Conservation (phyloP, 208 protist species). For the Sergeia podlipaevii region DNA sequence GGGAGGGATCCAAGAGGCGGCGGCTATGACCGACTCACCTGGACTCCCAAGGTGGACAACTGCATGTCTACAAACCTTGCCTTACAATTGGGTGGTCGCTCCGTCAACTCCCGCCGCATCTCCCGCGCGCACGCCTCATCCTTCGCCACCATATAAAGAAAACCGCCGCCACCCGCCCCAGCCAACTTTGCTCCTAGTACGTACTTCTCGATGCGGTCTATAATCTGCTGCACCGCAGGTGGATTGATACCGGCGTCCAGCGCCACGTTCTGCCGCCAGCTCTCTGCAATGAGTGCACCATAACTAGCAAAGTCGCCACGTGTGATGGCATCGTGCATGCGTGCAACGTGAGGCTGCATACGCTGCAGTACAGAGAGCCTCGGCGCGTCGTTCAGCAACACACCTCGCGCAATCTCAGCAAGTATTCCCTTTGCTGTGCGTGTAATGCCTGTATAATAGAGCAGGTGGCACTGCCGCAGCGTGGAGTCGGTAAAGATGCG, state of each 20-base stretch:
- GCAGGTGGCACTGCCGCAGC: conserved; percentile 30
- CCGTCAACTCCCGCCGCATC: conserved; percentile 31
- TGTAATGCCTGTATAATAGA: conserved; percentile 66
- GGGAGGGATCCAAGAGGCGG: no score
- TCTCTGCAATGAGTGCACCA: conserved; percentile 25
- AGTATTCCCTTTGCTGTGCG: conserved; percentile 43
- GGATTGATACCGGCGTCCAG: conserved; percentile 39
- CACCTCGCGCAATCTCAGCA: conserved; percentile 30
- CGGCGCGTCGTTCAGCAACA: conserved; percentile 32
- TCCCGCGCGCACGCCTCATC: conserved; percentile 22
- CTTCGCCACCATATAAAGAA: conserved; percentile 62
- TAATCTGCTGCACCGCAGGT: conserved; percentile 26
- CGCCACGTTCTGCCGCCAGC: conserved; percentile 49
- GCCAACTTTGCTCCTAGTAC: conserved; percentile 41
- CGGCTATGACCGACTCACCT: conserved; percentile 35
- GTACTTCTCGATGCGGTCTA: conserved; percentile 31
- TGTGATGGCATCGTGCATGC: conserved; percentile 43
- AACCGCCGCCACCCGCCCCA: conserved; percentile 67
- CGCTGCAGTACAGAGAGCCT: conserved; percentile 24
- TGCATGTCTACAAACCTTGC: conserved; percentile 55
- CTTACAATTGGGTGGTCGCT: conserved; percentile 29
- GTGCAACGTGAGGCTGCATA: conserved; percentile 29
- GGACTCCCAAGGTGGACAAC: conserved; percentile 26
- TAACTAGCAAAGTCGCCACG: conserved; percentile 27
- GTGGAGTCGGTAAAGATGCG: conserved; percentile 30